Base-by-base conservation (phyloP, 768 basidiomycete genomes). In the Amanita phalloides region DNA sequence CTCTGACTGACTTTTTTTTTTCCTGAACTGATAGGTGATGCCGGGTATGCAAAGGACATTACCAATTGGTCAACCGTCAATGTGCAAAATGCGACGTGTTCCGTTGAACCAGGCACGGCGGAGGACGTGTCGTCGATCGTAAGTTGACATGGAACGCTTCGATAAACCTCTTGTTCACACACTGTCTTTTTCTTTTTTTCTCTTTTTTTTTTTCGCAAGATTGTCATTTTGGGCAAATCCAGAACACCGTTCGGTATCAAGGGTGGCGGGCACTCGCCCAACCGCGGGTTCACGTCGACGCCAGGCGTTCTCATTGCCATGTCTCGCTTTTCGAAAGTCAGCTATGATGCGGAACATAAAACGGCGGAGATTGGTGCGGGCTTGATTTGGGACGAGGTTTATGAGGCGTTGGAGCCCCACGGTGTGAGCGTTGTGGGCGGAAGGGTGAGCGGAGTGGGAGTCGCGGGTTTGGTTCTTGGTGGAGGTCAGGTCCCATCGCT, bases 341-440 rank as follows among this genome's bases (percentile, higher is more conserved):
- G 49, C 1, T 80, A 78, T 48, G 60, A 78, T 42, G 53, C 61
- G 1, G 49, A 56, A 0, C 56, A 69, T 0, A 65, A 72, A 49
- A 79, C 72, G 0, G 76, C 62, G 1, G 65, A 59, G 0, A 55
- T 77, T 25, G 75, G 75, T 0, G 57, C 73, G 4, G 75, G 75
- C 4, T 58, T 78, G n/a, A 68, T 80, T 25, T 86, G 82, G 82
- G 83, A 86, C 58, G 75, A 82, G 32, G 80, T 63, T 1, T 85
- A 84, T 55, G 66, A 67, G 2, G 75, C 73, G 4, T 68, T 86
- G 3, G 68, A 63, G 35, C 76, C 74, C 0, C 57, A 68, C 50
- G 68, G 66, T 5, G 74, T 79, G 6, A 79, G 70, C 43, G 78
- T 84, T 13, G 71, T 82, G 7, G 83, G 83, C 0, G 79, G 76